phyloP scores from a whole-genome alignment of 495 filamentous ascomycete species.

The Astrothelium macrocarpum region DNA sequence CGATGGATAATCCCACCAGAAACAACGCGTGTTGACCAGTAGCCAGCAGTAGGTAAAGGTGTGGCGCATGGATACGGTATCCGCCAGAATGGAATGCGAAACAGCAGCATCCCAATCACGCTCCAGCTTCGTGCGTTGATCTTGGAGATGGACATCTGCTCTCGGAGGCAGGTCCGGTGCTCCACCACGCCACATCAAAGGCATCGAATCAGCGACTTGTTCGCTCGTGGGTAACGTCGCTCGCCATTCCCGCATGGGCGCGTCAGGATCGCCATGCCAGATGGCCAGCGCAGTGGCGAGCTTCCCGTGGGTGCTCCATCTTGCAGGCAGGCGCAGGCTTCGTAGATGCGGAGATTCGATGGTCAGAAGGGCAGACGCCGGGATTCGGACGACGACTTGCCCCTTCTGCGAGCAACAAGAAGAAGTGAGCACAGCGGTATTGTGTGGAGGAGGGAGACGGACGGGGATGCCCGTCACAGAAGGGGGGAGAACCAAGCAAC shows the following conservation, averaged over 20 bases:
- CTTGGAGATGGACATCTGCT: slow-evolving; percentile 39
- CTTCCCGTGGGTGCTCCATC: slow-evolving; percentile 54
- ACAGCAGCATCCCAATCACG: slow-evolving; percentile 43
- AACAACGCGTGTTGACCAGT: slow-evolving; percentile 70
- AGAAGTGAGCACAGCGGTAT: background rate
- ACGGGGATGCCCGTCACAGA: slow-evolving; percentile 2
- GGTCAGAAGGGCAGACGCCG: slow-evolving; percentile 51
- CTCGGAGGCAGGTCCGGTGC: slow-evolving; percentile 41
- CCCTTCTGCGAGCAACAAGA: slow-evolving; percentile 35
- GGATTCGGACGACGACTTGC: slow-evolving; percentile 51
- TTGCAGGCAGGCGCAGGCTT: slow-evolving; percentile 26
- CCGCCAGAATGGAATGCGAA: slow-evolving; percentile 9
- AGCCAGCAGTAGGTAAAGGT: slow-evolving; percentile 63
- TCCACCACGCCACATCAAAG: slow-evolving; percentile 53
- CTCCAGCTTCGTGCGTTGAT: slow-evolving; percentile 54
- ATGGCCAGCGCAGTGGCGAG: slow-evolving; percentile 60
- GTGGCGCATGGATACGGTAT: slow-evolving; percentile 6
- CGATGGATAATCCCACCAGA: slow-evolving; percentile 42
- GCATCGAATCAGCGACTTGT: slow-evolving; percentile 53
- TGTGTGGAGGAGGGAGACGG: slow-evolving; percentile 6
- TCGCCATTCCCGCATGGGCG: slow-evolving; percentile 45
- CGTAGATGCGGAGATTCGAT: slow-evolving; percentile 46
- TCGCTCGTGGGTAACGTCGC: slow-evolving; percentile 52
- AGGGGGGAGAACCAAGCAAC: slow-evolving; percentile 32
- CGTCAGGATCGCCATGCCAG: slow-evolving; percentile 32